Percentiles rank a stretch among this genome's conserved stretches.
Conservation (phyloP, 2,329 filamentous ascomycete species). For the Berkeleyomyces basicola region DNA sequence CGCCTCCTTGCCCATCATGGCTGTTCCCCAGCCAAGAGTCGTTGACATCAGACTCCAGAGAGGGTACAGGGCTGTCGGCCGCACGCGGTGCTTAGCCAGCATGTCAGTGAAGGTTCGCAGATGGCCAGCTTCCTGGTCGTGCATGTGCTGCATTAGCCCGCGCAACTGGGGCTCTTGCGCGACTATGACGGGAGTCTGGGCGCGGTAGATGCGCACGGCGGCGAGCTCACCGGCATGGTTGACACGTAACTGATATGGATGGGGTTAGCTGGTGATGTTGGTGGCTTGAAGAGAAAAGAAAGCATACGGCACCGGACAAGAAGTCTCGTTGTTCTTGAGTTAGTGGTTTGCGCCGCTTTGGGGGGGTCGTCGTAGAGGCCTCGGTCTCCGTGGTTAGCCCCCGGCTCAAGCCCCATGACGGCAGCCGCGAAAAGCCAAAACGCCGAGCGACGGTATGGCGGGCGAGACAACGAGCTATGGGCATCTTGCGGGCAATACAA, state of each 20-base stretch:
- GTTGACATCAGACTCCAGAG: constrained; percentile 71
- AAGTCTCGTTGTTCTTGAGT: constrained; percentile 56
- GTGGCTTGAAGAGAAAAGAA: neutral
- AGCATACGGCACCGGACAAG: constrained; percentile 50
- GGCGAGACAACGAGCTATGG: neutral
- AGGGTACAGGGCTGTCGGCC: constrained; percentile 84
- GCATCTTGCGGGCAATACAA: neutral
- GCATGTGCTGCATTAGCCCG: constrained; percentile 92
- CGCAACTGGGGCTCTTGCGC: constrained; percentile 72
- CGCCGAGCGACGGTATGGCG: neutral
- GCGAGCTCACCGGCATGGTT: constrained; percentile 98
- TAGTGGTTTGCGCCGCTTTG: constrained; percentile 38
- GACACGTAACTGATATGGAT: constrained; percentile 51
- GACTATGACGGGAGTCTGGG: constrained; percentile 70
- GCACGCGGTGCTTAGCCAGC: constrained; percentile 70
- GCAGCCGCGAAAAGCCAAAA: neutral
- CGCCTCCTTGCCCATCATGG: constrained; percentile 74
- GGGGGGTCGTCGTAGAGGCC: constrained; percentile 18
- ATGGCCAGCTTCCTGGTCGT: constrained; percentile 85
- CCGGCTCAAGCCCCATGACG: neutral
- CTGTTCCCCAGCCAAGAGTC: constrained; percentile 76
- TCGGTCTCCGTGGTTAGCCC: constrained; percentile 13
- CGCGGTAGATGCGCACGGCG: constrained; percentile 81
- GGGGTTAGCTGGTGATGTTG: neutral
- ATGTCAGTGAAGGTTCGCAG: constrained; percentile 72